Percentiles rank a stretch among this genome's conserved stretches.
phyloP scores from a whole-genome alignment of 345 rosid species.

The Capsella bursapastoris region DNA sequence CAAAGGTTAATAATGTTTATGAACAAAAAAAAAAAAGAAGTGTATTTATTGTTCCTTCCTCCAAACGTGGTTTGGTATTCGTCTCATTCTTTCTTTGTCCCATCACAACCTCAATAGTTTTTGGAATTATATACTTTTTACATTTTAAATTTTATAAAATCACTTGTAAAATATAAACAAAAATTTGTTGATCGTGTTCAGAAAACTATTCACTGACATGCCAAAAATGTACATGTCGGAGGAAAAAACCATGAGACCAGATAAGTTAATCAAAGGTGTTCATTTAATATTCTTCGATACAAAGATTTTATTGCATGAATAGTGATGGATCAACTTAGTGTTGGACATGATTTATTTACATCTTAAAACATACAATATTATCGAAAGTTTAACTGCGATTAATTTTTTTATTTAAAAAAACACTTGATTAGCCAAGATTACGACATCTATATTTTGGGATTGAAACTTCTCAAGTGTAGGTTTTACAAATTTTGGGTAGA shows the following conservation, averaged over 20 bases:
- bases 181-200: constrained; percentile 16
- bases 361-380: too few species aligned
- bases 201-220: constrained; percentile 30
- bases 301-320: neutral
- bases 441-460: neutral
- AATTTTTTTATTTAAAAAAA: too few species aligned
- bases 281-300: neutral
- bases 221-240: neutral
- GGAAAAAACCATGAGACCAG: neutral
- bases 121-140: constrained; percentile 25
- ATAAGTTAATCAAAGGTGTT: neutral
- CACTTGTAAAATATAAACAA: neutral
- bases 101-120: constrained; percentile 31
- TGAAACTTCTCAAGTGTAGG: neutral
- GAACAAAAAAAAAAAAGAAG: neutral
- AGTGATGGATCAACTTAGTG: neutral
- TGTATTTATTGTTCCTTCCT: constrained; percentile 18
- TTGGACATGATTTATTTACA: neutral
- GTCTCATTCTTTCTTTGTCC: constrained; percentile 39
- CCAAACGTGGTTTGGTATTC: constrained; percentile 29
- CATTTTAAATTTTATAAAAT: constrained; percentile 2
- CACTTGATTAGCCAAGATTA: neutral
- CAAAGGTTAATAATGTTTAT: constrained; percentile 32
- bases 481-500: neutral
- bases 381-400: neutral